A percentile compares a stretch with the other conserved stretches of the same genome.
These are phyloP conservation scores for Trichoderma hamatum DNA, from an alignment of 2,329 filamentous ascomycete species.

Conservation along the genomic window DNA sequence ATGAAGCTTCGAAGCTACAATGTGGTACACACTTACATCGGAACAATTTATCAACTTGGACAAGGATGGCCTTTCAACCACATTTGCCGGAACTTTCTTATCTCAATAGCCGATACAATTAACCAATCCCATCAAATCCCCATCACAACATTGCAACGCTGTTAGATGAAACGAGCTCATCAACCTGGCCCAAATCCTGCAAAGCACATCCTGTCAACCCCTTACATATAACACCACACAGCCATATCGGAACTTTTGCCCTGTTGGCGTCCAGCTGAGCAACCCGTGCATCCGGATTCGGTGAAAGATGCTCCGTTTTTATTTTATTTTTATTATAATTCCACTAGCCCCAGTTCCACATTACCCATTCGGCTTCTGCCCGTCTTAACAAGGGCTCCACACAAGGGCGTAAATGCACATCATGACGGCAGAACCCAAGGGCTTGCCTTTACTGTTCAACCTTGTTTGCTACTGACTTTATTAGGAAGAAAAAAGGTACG, in stretches of 20 bases:
- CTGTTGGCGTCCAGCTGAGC: constrained; percentile 1
- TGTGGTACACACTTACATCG: background rate
- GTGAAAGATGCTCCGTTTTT: constrained; percentile 20
- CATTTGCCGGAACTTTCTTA: background rate
- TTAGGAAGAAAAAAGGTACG: background rate
- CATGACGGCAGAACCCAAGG: background rate
- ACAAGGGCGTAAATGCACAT: constrained; percentile 1
- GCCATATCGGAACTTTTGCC: background rate
- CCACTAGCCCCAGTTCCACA: background rate
- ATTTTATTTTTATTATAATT: background rate
- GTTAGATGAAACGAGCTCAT: background rate
- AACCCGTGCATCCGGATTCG: constrained; percentile 1
- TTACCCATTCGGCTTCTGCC: constrained; percentile 5
- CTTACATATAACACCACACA: background rate
- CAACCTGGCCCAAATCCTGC: background rate
- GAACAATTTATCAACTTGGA: too few relatives aligned
- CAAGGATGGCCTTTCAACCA: background rate
- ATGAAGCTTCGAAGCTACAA: background rate
- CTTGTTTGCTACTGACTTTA: background rate
- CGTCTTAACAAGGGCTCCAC: background rate
- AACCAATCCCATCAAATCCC: background rate
- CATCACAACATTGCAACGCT: background rate
- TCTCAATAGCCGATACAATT: background rate
- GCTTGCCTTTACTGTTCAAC: background rate
- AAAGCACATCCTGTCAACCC: background rate